Base-by-base conservation (phyloP, 305 asterid genomes). In the Solanum hybrid region DNA sequence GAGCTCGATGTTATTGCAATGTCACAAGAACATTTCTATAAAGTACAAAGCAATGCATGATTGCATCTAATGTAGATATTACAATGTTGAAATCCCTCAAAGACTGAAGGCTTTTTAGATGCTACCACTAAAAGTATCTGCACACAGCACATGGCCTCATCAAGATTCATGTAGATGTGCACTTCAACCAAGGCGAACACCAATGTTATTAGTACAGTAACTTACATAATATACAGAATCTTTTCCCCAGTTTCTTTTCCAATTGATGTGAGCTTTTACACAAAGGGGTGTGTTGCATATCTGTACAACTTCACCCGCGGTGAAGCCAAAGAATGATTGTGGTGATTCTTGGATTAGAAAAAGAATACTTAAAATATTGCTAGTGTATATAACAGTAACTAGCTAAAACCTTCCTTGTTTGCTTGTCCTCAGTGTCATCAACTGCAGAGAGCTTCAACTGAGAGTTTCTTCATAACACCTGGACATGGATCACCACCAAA, bases 401-500 rank as follows among this genome's bases (percentile, higher is more conserved):
- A 73, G 71, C 66, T 77, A 82, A 72, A 24, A 72, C 71, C 46
- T 71, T 46, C 31, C 46, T 20, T 51, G 31, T 31, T 31, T 51
- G 75, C 37, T 51, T 84, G 69, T 84, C 20, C 73, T 51, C 84
- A 12, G 86, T 42, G 38, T 87, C 90, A 27, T 94, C 90, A 95
- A 89, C 96, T 94, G 95, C 99, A 97, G 71, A 97, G 81, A 85
- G 94, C 98, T 92, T 97, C 99, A 1, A 97, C 99, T 0, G 99
- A 94, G 75, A 97, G 95, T 88, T 97, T 97, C 96, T 97, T 97
- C 98, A 95, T 96, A 35, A 95, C 90, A 78, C 91, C 93, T 14
- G 97, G 96, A 88, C 99, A 97, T 46, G 99, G 99, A 91, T 97
- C 99, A 51, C 99, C 99, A 26, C 99, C 99, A 40, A 95, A 97